phyloP scores from a whole-genome alignment of 2,329 filamentous ascomycete genomes.

The Hysterium pulicare region DNA sequence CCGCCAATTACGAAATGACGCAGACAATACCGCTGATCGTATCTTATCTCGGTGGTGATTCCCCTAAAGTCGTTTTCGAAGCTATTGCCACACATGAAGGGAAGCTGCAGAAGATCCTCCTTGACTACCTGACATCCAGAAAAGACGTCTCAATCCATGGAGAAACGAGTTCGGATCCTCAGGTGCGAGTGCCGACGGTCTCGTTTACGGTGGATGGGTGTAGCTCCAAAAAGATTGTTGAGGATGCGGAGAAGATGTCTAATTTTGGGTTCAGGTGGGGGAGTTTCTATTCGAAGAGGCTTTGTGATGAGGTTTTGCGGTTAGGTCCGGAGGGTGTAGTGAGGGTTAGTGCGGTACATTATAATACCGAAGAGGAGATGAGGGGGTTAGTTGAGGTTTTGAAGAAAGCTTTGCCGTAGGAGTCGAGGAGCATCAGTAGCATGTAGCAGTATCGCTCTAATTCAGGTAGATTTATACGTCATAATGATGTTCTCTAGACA shows the following conservation, averaged over 20 bases:
- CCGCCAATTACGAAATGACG: slow-evolving; percentile 67
- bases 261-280: slow-evolving; percentile 65
- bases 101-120: slow-evolving; percentile 55
- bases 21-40: slow-evolving; percentile 60
- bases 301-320: slow-evolving; percentile 58
- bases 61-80: slow-evolving; percentile 22
- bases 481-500: too few species aligned
- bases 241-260: slow-evolving; percentile 57
- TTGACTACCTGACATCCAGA: slow-evolving; percentile 56
- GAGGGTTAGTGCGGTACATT: slow-evolving; percentile 69
- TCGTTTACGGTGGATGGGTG: slow-evolving; percentile 61
- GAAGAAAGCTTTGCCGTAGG: neutral
- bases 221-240: slow-evolving; percentile 57
- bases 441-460: too few species aligned
- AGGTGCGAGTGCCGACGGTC: slow-evolving; percentile 61
- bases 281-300: slow-evolving; percentile 64
- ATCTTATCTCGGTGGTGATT: slow-evolving; percentile 54
- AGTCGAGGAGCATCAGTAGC: too few species aligned
- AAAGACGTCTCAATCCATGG: slow-evolving; percentile 59
- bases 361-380: slow-evolving; percentile 66
- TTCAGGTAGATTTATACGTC: too few species aligned
- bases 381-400: slow-evolving; percentile 13
- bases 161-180: slow-evolving; percentile 46
- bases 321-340: slow-evolving; percentile 62
- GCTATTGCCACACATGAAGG: slow-evolving; percentile 59